A percentile compares a stretch with the other conserved stretches of the same genome.
Conservation (phyloP, 2,329 filamentous ascomycete species). For the Clonostachys solani region DNA sequence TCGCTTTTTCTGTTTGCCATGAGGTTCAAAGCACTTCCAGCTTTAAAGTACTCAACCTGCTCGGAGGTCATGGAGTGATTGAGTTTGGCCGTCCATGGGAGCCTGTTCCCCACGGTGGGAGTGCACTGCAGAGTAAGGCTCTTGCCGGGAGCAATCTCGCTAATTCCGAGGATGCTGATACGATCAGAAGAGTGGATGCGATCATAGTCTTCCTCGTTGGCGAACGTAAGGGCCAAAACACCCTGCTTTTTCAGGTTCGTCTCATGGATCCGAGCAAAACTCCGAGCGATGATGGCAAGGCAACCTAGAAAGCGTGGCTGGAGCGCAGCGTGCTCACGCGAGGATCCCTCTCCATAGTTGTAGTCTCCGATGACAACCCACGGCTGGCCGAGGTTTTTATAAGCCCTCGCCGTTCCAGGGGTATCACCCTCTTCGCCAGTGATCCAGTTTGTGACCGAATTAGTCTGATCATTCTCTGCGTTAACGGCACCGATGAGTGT, state of each 20-base stretch:
- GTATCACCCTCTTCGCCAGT: constrained; percentile 58
- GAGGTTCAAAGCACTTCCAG: background rate
- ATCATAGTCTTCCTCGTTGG: background rate
- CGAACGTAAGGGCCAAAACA: constrained; percentile 52
- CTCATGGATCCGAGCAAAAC: constrained; percentile 86
- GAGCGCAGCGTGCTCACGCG: constrained; percentile 80
- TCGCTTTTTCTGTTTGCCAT: background rate
- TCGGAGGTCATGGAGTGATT: background rate
- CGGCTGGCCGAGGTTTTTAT: constrained; percentile 43
- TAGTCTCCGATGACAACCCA: background rate
- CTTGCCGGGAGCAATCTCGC: background rate
- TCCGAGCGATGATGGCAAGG: constrained; percentile 75
- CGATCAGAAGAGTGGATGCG: background rate
- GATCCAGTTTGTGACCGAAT: constrained; percentile 46
- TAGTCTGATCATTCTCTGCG: constrained; percentile 70
- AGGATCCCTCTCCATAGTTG: constrained; percentile 73
- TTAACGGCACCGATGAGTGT: constrained; percentile 76
- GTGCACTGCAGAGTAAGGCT: background rate
- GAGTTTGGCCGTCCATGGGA: background rate
- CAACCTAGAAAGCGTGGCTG: constrained; percentile 81
- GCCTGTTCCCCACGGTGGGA: background rate
- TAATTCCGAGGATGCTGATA: background rate
- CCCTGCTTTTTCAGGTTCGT: constrained; percentile 87
- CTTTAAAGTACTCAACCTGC: background rate
- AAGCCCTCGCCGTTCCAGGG: constrained; percentile 69